phyloP scores from a whole-genome alignment of 164 flowering plant species.

The Nelumbo lutea region DNA sequence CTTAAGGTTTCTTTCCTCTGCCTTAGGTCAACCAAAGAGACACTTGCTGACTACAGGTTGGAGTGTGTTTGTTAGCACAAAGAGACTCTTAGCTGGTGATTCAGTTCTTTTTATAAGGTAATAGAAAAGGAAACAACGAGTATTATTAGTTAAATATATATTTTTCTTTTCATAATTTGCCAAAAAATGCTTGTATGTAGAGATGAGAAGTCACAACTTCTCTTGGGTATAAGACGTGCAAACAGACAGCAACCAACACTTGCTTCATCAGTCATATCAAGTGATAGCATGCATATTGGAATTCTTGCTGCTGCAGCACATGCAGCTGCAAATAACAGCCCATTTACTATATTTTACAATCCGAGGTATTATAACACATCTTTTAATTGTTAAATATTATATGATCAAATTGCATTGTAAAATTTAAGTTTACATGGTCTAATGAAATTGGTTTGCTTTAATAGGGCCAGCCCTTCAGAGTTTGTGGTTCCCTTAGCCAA shows the following conservation, averaged over 20 bases:
- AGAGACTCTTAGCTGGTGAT: constrained; percentile 89
- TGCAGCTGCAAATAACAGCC: constrained; percentile 92
- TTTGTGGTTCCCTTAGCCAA: constrained; percentile 92
- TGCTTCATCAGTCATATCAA: constrained; percentile 93
- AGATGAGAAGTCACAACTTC: constrained; percentile 87
- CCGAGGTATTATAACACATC: constrained; percentile 54
- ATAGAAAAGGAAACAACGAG: background rate
- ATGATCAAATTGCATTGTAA: background rate
- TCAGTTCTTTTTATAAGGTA: constrained; percentile 93
- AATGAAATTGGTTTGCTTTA: constrained; percentile 7
- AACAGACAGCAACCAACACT: constrained; percentile 81
- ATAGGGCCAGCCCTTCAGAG: constrained; percentile 91
- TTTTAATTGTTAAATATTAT: background rate
- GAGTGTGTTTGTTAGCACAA: constrained; percentile 95
- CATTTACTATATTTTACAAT: constrained; percentile 86
- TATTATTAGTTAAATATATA: background rate
- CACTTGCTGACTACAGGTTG: constrained; percentile 95
- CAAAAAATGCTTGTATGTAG: constrained; percentile 31
- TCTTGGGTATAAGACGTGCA: constrained; percentile 79
- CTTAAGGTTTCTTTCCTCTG: background rate
- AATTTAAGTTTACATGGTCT: background rate
- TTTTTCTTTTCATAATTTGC: background rate
- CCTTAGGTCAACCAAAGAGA: constrained; percentile 90
- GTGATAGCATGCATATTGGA: constrained; percentile 99
- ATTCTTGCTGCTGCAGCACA: constrained; percentile 98